Evolutionary conservation across 2,329 filamentous ascomycete genomes (phyloP).

Genomic region (Apiospora marii): DNA sequence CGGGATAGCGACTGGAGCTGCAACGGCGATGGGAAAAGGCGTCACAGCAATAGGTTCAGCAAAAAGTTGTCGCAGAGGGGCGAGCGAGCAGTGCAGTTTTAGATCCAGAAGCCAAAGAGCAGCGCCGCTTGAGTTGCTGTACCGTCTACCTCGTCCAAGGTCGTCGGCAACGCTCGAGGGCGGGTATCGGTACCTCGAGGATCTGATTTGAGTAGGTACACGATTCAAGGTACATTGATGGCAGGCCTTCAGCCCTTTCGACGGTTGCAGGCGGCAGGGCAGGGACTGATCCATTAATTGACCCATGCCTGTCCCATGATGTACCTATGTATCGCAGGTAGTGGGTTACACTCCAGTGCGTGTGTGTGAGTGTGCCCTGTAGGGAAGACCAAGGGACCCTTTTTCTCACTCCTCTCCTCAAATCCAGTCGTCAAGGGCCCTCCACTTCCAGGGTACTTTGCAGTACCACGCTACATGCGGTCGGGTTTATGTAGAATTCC

Average conservation of each 20-base stretch:
- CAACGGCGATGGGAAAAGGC: conserved; percentile 15
- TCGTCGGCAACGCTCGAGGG: not conserved
- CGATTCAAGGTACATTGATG: conserved; percentile 10
- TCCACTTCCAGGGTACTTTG: conserved; percentile 13
- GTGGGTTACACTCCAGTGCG: conserved; percentile 2
- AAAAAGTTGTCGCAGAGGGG: conserved; percentile 20
- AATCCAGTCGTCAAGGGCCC: not conserved
- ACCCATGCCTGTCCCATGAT: not conserved
- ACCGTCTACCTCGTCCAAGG: not conserved
- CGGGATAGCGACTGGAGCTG: conserved; percentile 13
- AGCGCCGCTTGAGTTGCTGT: conserved; percentile 5
- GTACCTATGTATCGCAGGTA: not conserved
- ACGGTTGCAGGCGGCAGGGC: conserved; percentile 5
- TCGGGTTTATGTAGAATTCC: conserved; percentile 19
- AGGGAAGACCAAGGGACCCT: conserved; percentile 18
- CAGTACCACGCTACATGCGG: conserved; percentile 4
- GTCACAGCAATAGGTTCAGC: conserved; percentile 14
- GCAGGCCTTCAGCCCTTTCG: not conserved
- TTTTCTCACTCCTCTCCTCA: not conserved
- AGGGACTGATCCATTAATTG: not conserved
- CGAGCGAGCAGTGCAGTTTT: conserved; percentile 17
- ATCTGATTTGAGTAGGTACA: conserved; percentile 1
- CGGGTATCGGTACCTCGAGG: not conserved
- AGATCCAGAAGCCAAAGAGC: conserved; percentile 4
- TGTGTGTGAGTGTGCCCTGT: not conserved